Evolutionary conservation across 352 stramenopile species (phyloP), one percentile per base, ranked within the genome.

Genomic region (Elongisporangium undulatum): DNA sequence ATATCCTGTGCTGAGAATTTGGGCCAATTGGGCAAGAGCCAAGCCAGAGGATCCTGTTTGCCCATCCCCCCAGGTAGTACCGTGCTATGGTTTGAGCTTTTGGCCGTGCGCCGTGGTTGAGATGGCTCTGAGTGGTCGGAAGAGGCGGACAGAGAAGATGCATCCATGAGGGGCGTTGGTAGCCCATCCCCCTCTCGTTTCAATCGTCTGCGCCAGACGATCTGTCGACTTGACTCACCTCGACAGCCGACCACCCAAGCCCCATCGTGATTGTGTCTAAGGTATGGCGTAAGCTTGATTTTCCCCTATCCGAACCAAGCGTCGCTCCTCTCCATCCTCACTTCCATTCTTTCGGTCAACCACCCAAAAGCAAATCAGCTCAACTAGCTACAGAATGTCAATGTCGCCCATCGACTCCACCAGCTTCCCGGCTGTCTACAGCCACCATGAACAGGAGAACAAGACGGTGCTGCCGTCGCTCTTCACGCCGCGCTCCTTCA

Each of bases 361-460:
- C 45, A 51, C 39, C 55, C 62, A 59, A 56, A 51, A 67, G 53
- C 10, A 58, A 34, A 49, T 57, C 34, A 75, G 72, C 66, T 75
- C 75, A 61, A 56, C 63, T 52, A 58, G 63, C 54, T 45, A 56
- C 48, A 61, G 56, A 50, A 75, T 67, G 7, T 77, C 79, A 13
- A 72, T 82, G 52, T 91, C 82, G 58, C 82, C 82, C 22, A 77
- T 91, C 57, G 82, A 91, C 57, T 83, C 82, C 41, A 75, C 76
- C 64, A 91, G 89, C 77, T 85, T 91, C 53, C 79, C 79, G 8
- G 69, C 76, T 7, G 63, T 84, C 51, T 89, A 88, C 64, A 73
- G 75, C 56, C 71, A 55, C 56, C 71, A 55, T 64, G 49, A 51
- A 39, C 59, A 55, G 49, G 56, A 23, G 21, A 55, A 34, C 49